These are phyloP conservation scores for Pelargonium cotyledonis DNA, from an alignment of 441 rosid species.

Conservation along the genomic window DNA sequence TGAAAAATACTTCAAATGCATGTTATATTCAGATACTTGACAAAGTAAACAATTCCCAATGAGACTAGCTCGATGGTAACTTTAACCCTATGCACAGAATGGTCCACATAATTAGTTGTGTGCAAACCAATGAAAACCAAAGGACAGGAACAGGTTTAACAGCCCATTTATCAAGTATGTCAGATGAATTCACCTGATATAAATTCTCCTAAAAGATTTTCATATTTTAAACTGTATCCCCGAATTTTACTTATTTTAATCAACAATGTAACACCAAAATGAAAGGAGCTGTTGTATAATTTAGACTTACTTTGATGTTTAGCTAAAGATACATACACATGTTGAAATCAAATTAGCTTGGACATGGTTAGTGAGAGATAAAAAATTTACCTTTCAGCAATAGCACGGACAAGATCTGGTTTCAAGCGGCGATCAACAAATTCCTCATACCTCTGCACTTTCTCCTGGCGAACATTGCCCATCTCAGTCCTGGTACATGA, in stretches of 20 bases:
- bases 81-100: not conserved
- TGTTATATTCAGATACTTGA: not conserved
- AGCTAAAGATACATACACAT: not conserved
- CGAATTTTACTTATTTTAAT: no score
- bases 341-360: not conserved
- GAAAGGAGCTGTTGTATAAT: not conserved
- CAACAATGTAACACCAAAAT: not conserved
- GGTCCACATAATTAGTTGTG: not conserved
- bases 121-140: not conserved
- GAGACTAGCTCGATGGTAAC: not conserved
- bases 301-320: not conserved
- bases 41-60: not conserved
- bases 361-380: not conserved
- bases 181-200: not conserved
- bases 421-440: conserved; percentile 73
- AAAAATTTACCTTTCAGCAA: conserved; percentile 42
- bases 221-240: not conserved
- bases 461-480: conserved; percentile 45
- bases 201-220: not conserved
- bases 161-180: not conserved
- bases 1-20: not conserved
- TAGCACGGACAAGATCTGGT: conserved; percentile 66
- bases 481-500: conserved; percentile 19
- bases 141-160: not conserved
- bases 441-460: conserved; percentile 66